phyloP scores from a whole-genome alignment of 495 filamentous ascomycete genomes.

The Tuber indicum region DNA sequence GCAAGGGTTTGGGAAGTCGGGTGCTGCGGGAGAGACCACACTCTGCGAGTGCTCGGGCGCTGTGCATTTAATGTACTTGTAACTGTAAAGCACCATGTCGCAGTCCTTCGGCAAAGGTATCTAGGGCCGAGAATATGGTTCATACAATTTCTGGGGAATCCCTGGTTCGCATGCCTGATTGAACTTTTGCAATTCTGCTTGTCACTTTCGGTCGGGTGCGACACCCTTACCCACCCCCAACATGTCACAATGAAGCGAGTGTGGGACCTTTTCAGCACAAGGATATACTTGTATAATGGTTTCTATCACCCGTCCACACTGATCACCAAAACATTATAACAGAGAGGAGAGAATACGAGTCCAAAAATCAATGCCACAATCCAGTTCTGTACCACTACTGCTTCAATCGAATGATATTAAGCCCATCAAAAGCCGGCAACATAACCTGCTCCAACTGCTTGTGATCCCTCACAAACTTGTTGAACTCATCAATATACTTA shows the following conservation, averaged over 20 bases:
- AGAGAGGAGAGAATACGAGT: neutral
- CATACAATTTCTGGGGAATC: neutral
- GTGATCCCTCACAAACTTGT: conserved; percentile 36
- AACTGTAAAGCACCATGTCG: neutral
- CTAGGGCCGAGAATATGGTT: neutral
- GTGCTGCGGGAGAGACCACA: neutral
- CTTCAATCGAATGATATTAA: conserved; percentile 42
- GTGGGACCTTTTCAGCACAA: neutral
- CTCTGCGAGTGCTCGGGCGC: neutral
- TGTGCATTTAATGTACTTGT: neutral
- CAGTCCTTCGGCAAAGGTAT: neutral
- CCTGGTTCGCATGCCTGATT: neutral
- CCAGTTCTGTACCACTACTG: neutral
- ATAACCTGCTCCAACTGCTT: conserved; percentile 39
- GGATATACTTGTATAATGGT: neutral
- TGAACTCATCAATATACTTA: conserved; percentile 36
- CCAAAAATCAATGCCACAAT: conserved; percentile 2
- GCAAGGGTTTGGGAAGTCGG: neutral
- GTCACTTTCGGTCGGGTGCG: neutral
- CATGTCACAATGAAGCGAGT: neutral
- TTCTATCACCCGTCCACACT: neutral
- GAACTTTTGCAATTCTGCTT: neutral
- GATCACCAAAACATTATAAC: neutral
- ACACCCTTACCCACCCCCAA: neutral
- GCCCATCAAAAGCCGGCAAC: conserved; percentile 42